Base-by-base conservation (phyloP, 768 basidiomycete genomes). In the Tephrocybe sp. region DNA sequence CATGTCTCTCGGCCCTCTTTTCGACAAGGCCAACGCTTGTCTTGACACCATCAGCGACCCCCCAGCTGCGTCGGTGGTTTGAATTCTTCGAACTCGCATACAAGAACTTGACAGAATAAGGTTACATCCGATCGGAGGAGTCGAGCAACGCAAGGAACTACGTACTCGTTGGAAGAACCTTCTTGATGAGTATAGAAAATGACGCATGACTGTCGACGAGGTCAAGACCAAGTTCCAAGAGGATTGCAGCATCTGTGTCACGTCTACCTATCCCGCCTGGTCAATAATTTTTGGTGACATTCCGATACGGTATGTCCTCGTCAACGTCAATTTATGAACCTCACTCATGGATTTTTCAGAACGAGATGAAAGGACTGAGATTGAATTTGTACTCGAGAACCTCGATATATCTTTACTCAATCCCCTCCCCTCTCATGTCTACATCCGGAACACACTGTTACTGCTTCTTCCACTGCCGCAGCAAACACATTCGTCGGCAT, bases 231-330 rank as follows among this genome's bases (percentile, higher is more conserved):
- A 68, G 24, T 73, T 84, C 54, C 71, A 76, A 27, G 54, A 66
- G 0, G 79, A 74, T 88, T 83, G 84, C 78, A 84, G 62, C 91
- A 94, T 53, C 52, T 91, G 6, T 84, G 88, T 71, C 87, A 84
- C 57, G 86, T 91, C 13, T 91, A 91, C 59, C 62, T 86, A 1
- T 90, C 89, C 12, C 75, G 77, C 9, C 27, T 79, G 1, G 61
- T 86, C 48, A 57, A 52, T 22, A 65, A n/a, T 77, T 59, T 53
- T 88, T 61, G 78, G 79, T 56, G 77, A 79, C 45, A 65, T 88
- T 12, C 86, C 87, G 9, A 86, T 88, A 41, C 87, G 86, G 86
- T 81, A 49, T 3, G 60, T 62, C 10, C 16, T 7, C 34, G n/a
- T 36, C 10, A 11, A 5, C 34, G 4, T 36, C 5, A 11, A 8